Percentiles rank a stretch among this genome's conserved stretches.
Conservation (phyloP, 345 rosid species). For the Brassica juncea region DNA sequence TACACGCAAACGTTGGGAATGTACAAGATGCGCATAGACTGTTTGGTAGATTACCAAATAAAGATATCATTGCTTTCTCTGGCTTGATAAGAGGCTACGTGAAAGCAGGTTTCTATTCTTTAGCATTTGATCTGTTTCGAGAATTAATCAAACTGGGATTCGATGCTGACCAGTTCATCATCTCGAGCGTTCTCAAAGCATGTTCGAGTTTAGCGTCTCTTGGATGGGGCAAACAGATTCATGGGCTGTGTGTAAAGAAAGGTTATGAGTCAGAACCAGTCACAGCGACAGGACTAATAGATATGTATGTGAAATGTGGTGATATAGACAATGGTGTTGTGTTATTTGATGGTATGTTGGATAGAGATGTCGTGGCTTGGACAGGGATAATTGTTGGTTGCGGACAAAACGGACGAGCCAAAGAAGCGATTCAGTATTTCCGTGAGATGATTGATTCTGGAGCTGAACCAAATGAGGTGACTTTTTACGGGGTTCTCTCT, state of each 20-base stretch:
- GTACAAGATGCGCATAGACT: conserved; percentile 43
- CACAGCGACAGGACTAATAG: conserved; percentile 50
- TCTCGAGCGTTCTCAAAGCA: conserved; percentile 56
- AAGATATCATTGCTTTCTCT: conserved; percentile 68
- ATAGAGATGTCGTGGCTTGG: conserved; percentile 67
- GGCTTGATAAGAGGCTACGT: conserved; percentile 58
- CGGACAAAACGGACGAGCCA: conserved; percentile 68
- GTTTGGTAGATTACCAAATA: conserved; percentile 54
- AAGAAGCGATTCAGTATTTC: conserved; percentile 56
- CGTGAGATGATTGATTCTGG: conserved; percentile 53
- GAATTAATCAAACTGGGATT: conserved; percentile 47
- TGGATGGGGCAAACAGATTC: conserved; percentile 60
- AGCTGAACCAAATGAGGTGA: conserved; percentile 68
- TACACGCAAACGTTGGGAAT: conserved; percentile 55
- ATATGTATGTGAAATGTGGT: conserved; percentile 75
- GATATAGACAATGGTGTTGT: conserved; percentile 55
- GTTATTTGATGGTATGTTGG: conserved; percentile 46
- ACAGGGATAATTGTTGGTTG: conserved; percentile 72
- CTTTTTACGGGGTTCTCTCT: conserved; percentile 65
- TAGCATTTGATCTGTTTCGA: conserved; percentile 51
- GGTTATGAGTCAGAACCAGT: conserved; percentile 58
- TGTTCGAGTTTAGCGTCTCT: conserved; percentile 64
- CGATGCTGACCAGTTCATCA: conserved; percentile 54
- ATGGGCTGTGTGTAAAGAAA: conserved; percentile 57
- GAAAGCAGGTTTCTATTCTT: conserved; percentile 46